Evolutionary conservation across 2,329 filamentous ascomycete species (phyloP), one percentile per base, ranked within the genome.

Genomic region (Microcyclospora tardicrescens): DNA sequence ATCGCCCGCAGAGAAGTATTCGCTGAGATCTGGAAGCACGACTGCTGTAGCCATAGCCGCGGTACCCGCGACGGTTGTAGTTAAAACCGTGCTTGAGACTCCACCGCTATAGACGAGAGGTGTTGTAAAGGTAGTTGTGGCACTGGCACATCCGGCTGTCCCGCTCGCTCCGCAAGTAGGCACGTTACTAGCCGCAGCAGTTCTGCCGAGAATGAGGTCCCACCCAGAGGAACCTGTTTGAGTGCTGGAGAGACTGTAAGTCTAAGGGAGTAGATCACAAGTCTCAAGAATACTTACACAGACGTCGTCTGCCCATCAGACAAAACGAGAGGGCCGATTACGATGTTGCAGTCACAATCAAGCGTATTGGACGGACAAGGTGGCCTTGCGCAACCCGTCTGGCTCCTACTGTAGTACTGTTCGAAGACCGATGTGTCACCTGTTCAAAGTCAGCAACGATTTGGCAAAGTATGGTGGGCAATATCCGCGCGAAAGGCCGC

Each of bases 301-400:
- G 45, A 49, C 1, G 50, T 51, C 0, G 42, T 42, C 3, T 16
- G 19, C 10, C 42, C 43, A 34, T 38, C 31, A 1, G 45, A 41
- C 2, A 53, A 35, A 5, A 27, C 33, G 3, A 53, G 38, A 27
- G 45, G 45, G 0, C 47, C 47, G 16, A 51, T 38, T 1, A 51
- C 44, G 10, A 53, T 44, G 12, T 43, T 43, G 38, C 50, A 53
- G 10, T 51, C 36, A 27, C 43, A 43, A 28, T 53, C 41, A 6
- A 53, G n/a, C 1, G 40, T 40, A 14, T 53, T 51, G 15, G 41
- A 41, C 1, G 50, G 47, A 28, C 50, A 53, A 2, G 50, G 50
- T 1, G 45, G 45, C 1, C 33, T 28, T 6, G 38, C 16, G 29
- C 47, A 51, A 30, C 33, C 28, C 10, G 37, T 33, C 1, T 28